Conservation (phyloP, 768 basidiomycete genomes). For the Paxillus involutus region DNA sequence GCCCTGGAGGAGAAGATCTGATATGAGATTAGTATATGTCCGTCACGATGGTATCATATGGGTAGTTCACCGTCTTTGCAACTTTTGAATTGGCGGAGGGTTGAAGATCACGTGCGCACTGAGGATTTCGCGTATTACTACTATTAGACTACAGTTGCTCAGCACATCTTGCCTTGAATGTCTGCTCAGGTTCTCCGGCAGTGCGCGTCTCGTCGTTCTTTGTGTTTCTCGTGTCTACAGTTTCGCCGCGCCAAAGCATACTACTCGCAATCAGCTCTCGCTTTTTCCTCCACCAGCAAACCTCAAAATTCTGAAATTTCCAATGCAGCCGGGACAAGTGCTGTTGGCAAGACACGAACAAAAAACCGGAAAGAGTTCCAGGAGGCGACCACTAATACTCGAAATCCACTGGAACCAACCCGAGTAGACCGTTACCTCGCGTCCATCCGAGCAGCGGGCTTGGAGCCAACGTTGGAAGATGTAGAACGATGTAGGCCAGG, state of each 20-base stretch:
- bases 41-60: background rate
- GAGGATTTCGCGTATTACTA: background rate
- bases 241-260: constrained; percentile 17
- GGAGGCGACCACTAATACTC: background rate
- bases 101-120: constrained; percentile 16
- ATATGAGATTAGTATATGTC: background rate
- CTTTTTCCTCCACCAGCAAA: constrained; percentile 4
- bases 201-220: constrained; percentile 12
- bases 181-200: constrained; percentile 17
- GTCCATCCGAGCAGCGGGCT: constrained; percentile 44
- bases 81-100: no score
- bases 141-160: no score
- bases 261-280: constrained; percentile 27
- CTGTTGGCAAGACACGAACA: background rate
- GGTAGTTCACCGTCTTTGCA: no score
- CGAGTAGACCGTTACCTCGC: constrained; percentile 58
- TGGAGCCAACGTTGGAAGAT: constrained; percentile 56
- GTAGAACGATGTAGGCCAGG: constrained; percentile 56
- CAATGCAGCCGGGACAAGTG: background rate
- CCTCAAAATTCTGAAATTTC: constrained; percentile 5
- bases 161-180: constrained; percentile 17
- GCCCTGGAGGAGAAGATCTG: constrained; percentile 9
- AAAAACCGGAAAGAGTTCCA: constrained; percentile 2
- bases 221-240: constrained; percentile 14
- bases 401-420: constrained; percentile 39